Evolutionary conservation across 805 yeast genomes (phyloP), one percentile per base, ranked within the genome.

Genomic region (Ogataea siamensis): DNA sequence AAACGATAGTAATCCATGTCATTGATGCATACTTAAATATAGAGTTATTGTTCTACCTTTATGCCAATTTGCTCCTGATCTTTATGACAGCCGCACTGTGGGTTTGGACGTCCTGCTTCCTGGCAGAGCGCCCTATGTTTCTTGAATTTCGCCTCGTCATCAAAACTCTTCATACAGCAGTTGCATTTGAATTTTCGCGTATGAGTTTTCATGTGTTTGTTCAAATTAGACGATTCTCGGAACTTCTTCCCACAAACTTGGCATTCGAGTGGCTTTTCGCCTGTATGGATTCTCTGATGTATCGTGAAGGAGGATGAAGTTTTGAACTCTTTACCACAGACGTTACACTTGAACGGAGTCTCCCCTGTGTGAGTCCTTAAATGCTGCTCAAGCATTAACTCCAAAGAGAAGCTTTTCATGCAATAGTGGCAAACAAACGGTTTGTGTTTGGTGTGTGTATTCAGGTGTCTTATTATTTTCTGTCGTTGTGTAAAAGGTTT

Each of bases 141-240:
- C 10, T 59, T 50, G 37, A 62, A 61, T 43, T 68, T 71, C 7
- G 62, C 62, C 42, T 66, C 63, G 39, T 61, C 67, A 16, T 71
- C 71, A 46, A 79, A 81, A 42, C 73, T 70, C 49, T 63, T 68
- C n/a, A 69, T 63, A 53, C 87, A 81, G 18, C 49, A 43, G 1
- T 60, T 66, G 55, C 87, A 81, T 41, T 65, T 67, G 55, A 58
- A 76, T 32, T 61, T 54, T 42, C 80, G 72, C 28, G 66, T 63
- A 58, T 91, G 99, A 1, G 80, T 83, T 54, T 75, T 83, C 79
- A 87, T 73, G 59, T 91, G 99, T 53, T 91, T 91, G 14, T 85
- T 80, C 50, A 91, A 67, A 58, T 91, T 93, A 12, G 95, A 83
- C 32, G 91, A 80, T 60, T 93, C 98, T 43, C 91, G 82, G 56